Conservation (phyloP, 2,329 filamentous ascomycete species). For the Capronia coronata region DNA sequence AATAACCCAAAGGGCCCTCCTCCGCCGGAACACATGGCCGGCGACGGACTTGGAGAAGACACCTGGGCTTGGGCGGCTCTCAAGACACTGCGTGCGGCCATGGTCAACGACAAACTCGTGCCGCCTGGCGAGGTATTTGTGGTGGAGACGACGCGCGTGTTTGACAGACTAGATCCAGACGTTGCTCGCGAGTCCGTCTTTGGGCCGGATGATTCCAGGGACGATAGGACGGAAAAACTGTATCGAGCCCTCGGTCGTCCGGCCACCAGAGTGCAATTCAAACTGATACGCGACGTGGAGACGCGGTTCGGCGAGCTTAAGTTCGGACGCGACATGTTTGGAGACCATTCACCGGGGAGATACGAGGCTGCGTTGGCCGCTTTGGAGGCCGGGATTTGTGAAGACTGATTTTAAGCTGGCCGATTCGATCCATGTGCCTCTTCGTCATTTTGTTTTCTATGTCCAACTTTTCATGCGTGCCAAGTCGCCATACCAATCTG, state of each 20-base stretch:
- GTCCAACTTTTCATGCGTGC: too few relatives aligned
- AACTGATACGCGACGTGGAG: slow-evolving; percentile 66
- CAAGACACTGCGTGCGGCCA: slow-evolving; percentile 58
- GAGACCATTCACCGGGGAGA: slow-evolving; percentile 66
- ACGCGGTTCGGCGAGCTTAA: slow-evolving; percentile 61
- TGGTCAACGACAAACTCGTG: slow-evolving; percentile 63
- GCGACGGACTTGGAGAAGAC: slow-evolving; percentile 53
- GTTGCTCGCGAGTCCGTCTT: slow-evolving; percentile 40
- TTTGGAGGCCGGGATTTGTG: slow-evolving; percentile 44
- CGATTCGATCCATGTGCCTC: background rate
- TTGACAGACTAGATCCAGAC: slow-evolving; percentile 54
- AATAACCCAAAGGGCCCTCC: slow-evolving; percentile 33
- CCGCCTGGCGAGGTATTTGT: slow-evolving; percentile 72
- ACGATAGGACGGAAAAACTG: slow-evolving; percentile 21
- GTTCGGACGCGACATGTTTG: slow-evolving; percentile 67
- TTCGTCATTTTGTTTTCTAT: too few relatives aligned
- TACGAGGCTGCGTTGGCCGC: slow-evolving; percentile 65
- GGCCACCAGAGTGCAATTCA: slow-evolving; percentile 62
- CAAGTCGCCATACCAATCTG: too few relatives aligned
- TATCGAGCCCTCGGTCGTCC: slow-evolving; percentile 51
- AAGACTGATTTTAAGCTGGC: slow-evolving; percentile 30
- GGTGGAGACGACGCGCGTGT: slow-evolving; percentile 60
- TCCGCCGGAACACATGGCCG: slow-evolving; percentile 39
- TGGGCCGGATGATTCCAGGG: slow-evolving; percentile 35
- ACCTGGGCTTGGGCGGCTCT: slow-evolving; percentile 64